A percentile compares a stretch with the other conserved stretches of the same genome.
phyloP scores from a whole-genome alignment of 208 protist genomes.

The Herpetomonas tarakana region DNA sequence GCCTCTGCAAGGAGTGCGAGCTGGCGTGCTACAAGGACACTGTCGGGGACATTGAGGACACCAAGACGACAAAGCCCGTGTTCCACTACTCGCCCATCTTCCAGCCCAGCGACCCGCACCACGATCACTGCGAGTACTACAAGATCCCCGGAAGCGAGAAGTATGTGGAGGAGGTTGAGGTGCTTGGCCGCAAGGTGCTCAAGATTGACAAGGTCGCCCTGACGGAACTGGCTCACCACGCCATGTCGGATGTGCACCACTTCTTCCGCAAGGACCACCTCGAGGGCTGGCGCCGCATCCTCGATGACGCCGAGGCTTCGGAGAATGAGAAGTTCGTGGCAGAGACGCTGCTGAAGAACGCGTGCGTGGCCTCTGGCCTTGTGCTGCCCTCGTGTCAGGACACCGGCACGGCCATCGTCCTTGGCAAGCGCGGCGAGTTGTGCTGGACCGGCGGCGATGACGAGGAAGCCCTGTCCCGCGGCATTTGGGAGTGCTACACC shows the following conservation, averaged over 20 bases:
- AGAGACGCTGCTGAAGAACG: conserved; percentile 96
- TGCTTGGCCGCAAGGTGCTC: conserved; percentile 70
- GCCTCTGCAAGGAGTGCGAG: conserved; percentile 72
- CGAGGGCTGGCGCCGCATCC: conserved; percentile 91
- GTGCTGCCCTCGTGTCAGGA: conserved; percentile 95
- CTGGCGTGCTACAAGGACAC: conserved; percentile 45
- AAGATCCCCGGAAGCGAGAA: conserved; percentile 75
- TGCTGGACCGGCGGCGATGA: conserved; percentile 97
- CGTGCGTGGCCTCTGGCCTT: conserved; percentile 90
- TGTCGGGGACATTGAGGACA: conserved; percentile 77
- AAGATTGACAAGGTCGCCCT: conserved; percentile 92
- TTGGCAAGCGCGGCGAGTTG: conserved; percentile 95
- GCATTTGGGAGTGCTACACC: conserved; percentile 96
- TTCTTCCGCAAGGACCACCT: conserved; percentile 95
- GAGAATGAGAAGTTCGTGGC: conserved; percentile 97
- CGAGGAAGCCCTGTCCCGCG: conserved; percentile 92
- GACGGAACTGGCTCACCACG: conserved; percentile 76
- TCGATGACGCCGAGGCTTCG: conserved; percentile 94
- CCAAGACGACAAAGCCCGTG: conserved; percentile 27
- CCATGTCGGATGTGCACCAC: conserved; percentile 94
- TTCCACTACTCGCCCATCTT: conserved; percentile 88
- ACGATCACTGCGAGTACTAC: conserved; percentile 82
- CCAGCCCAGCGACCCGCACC: conserved; percentile 73
- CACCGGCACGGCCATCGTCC: conserved; percentile 97
- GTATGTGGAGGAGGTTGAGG: conserved; percentile 77